phyloP scores from a whole-genome alignment of 768 basidiomycete species.

The Cystobasidium tubakii region DNA sequence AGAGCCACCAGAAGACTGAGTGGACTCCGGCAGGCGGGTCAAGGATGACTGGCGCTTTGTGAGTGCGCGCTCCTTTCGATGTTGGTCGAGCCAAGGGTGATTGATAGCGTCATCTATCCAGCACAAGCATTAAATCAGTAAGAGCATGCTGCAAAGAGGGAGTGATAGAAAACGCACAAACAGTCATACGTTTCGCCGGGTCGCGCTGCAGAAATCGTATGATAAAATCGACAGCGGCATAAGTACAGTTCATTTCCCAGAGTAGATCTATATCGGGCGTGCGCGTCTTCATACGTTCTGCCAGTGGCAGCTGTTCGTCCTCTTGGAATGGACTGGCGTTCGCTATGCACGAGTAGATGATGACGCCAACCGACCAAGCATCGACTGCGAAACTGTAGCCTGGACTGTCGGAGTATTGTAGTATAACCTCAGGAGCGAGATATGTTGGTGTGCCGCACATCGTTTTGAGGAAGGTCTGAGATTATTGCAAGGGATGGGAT shows the following conservation, averaged over 20 bases:
- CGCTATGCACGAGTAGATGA: slow-evolving; percentile 69
- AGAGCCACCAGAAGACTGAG: neutral
- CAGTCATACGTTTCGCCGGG: slow-evolving; percentile 64
- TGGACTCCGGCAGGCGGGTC: neutral
- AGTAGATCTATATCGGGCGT: slow-evolving; percentile 62
- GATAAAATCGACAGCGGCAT: slow-evolving; percentile 64
- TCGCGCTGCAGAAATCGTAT: slow-evolving; percentile 60
- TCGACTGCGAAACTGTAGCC: slow-evolving; percentile 88
- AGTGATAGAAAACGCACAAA: slow-evolving; percentile 47
- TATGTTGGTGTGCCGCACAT: slow-evolving; percentile 97
- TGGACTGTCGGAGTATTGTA: slow-evolving; percentile 54
- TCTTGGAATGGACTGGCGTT: slow-evolving; percentile 75
- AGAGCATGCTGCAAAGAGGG: neutral
- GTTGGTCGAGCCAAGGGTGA: slow-evolving; percentile 66
- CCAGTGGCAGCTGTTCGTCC: slow-evolving; percentile 59
- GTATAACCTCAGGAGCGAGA: slow-evolving; percentile 65
- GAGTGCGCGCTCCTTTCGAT: neutral
- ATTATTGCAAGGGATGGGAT: neutral
- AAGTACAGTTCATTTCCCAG: slow-evolving; percentile 50
- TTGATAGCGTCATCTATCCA: slow-evolving; percentile 55
- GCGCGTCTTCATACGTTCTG: slow-evolving; percentile 59
- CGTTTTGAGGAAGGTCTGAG: slow-evolving; percentile 57
- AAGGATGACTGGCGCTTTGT: neutral
- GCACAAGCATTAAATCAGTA: neutral
- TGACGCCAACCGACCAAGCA: slow-evolving; percentile 93